Percentiles rank a stretch among this genome's conserved stretches.
phyloP scores from a whole-genome alignment of 805 yeast species.

The Starmera pachycereana region DNA sequence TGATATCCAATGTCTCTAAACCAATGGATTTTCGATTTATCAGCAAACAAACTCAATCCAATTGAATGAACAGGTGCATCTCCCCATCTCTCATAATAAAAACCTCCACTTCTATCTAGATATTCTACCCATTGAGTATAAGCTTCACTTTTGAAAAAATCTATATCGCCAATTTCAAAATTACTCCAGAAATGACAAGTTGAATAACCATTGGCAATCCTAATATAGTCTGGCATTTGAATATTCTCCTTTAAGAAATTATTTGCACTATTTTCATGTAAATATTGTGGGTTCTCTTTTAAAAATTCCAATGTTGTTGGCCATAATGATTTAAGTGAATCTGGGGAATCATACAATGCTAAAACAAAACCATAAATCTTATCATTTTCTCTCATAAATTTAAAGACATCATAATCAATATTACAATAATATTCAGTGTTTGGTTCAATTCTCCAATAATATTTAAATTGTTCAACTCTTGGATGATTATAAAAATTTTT shows the following conservation, averaged over 20 bases:
- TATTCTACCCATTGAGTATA: conserved; percentile 53
- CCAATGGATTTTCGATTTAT: conserved; percentile 67
- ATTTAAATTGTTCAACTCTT: conserved; percentile 46
- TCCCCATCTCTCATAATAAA: conserved; percentile 89
- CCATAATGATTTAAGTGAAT: conserved; percentile 56
- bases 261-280: conserved; percentile 49
- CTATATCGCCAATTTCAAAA: conserved; percentile 79
- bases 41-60: conserved; percentile 64
- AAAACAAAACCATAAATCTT: conserved; percentile 70
- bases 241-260: conserved; percentile 52
- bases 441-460: conserved; percentile 82
- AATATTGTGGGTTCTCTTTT: conserved; percentile 42
- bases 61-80: conserved; percentile 86
- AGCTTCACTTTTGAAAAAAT: conserved; percentile 61
- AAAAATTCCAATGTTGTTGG: conserved; percentile 56
- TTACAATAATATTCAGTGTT: conserved; percentile 56
- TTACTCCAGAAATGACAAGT: conserved; percentile 88
- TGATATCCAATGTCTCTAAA: conserved; percentile 75
- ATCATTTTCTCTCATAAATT: conserved; percentile 54
- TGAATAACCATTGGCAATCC: conserved; percentile 35
- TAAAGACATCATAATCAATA: conserved; percentile 68
- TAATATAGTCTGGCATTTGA: conserved; percentile 38
- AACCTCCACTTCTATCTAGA: conserved; percentile 65
- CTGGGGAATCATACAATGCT: conserved; percentile 59
- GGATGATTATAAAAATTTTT: conserved; percentile 56